Evolutionary conservation across 176 grass and related monocot genomes (phyloP).

Genomic region (Triticum urartu): DNA sequence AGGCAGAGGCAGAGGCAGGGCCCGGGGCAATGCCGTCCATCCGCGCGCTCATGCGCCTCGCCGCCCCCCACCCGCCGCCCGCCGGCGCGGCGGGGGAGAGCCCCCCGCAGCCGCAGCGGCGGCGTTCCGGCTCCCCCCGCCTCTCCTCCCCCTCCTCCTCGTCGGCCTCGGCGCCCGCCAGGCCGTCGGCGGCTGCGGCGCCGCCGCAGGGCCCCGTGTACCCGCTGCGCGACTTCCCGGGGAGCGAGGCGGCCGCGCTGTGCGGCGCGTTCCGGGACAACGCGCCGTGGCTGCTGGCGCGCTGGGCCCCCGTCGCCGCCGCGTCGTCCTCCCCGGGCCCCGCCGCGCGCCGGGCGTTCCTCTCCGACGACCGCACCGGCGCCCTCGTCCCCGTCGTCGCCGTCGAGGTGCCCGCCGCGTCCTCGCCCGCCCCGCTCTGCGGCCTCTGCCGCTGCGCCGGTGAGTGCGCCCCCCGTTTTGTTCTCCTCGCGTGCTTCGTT

Average conservation of each 20-base stretch:
- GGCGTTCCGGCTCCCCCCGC: not conserved
- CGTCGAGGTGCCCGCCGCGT: constrained; percentile 56
- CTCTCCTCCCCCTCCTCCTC: constrained; percentile 19
- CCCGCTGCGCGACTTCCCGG: constrained; percentile 65
- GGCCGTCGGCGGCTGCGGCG: not conserved
- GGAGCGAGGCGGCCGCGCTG: constrained; percentile 43
- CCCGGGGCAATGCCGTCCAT: constrained; percentile 48
- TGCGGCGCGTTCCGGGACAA: constrained; percentile 70
- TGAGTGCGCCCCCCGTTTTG: constrained; percentile 9
- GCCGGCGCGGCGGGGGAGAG: not conserved
- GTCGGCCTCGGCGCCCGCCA: not conserved
- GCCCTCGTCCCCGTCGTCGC: constrained; percentile 50
- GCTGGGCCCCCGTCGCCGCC: constrained; percentile 36
- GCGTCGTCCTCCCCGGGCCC: not conserved
- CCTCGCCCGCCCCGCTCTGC: constrained; percentile 55
- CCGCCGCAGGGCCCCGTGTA: constrained; percentile 34
- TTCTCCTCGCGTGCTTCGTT: not conserved
- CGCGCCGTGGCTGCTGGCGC: constrained; percentile 49
- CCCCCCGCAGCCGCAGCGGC: not conserved
- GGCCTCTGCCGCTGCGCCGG: constrained; percentile 62
- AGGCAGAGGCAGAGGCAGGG: not conserved
- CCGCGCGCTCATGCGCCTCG: constrained; percentile 43
- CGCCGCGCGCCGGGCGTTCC: constrained; percentile 48
- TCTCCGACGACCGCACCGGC: constrained; percentile 55
- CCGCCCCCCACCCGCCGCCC: not conserved